These are phyloP conservation scores for Babjeviella inositovora DNA, from an alignment of 805 yeast species.

Conservation along the genomic window DNA sequence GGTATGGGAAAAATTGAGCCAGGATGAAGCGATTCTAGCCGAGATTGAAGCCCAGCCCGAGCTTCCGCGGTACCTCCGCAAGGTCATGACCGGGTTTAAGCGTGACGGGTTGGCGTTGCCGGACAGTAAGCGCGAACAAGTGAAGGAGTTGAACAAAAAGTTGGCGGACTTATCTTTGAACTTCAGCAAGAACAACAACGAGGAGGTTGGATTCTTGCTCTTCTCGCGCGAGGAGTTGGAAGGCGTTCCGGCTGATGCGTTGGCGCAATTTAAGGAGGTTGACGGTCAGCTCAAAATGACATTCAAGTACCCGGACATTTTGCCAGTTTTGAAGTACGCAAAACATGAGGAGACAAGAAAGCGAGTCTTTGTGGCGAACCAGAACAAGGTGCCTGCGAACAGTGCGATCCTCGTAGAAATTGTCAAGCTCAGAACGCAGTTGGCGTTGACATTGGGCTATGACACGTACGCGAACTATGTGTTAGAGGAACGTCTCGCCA, in stretches of 20 bases:
- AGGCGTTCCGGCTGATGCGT: slow-evolving; percentile 56
- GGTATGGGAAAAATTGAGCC: slow-evolving; percentile 22
- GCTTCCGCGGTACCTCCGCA: slow-evolving; percentile 37
- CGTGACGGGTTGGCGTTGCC: slow-evolving; percentile 59
- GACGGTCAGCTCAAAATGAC: slow-evolving; percentile 45
- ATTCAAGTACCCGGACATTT: slow-evolving; percentile 66
- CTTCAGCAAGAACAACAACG: slow-evolving; percentile 54
- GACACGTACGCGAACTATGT: slow-evolving; percentile 52
- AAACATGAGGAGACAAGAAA: slow-evolving; percentile 47
- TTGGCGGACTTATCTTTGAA: slow-evolving; percentile 39
- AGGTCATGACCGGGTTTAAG: slow-evolving; percentile 36
- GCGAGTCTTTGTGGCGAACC: slow-evolving; percentile 48
- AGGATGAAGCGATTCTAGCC: too few species aligned
- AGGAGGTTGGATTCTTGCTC: slow-evolving; percentile 42
- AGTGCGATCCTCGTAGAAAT: slow-evolving; percentile 52
- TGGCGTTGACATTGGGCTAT: slow-evolving; percentile 54
- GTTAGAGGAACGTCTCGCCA: slow-evolving; percentile 73
- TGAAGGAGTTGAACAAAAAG: slow-evolving; percentile 41
- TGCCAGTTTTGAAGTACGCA: slow-evolving; percentile 69
- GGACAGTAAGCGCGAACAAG: slow-evolving; percentile 31
- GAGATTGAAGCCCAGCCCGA: slow-evolving; percentile 23
- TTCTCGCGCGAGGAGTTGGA: slow-evolving; percentile 52
- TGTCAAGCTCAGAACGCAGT: slow-evolving; percentile 39
- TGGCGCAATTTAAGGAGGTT: slow-evolving; percentile 46
- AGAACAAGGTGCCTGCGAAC: slow-evolving; percentile 46